Evolutionary conservation across 768 basidiomycete genomes (phyloP), one percentile per base, ranked within the genome.

Genomic region (Lactifluus piperatus): DNA sequence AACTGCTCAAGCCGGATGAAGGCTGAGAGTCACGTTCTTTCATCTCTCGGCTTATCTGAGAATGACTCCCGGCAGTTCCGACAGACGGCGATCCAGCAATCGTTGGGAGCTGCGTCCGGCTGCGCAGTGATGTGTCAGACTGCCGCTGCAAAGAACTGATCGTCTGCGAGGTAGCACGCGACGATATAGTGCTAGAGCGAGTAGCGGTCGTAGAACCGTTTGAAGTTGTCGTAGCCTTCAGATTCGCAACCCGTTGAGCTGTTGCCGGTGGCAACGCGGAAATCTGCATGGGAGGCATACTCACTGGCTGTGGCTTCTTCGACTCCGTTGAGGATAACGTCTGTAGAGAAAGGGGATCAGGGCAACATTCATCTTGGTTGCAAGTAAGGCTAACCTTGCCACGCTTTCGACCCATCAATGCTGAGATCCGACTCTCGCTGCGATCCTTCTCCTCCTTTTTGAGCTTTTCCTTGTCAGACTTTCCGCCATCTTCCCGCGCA

Each of bases 51-150:
- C 36, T 54, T 30, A 58, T 55, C 30, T 58, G 56, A 10, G 62
- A 78, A 78, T 47, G 76, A 77, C 14, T 75, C 74, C 44, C 79
- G 14, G 75, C 77, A 30, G 81, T 82, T 49, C 84, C 87, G 49
- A 92, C 88, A 13, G 93, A 94, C 4, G 94, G 94, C 3, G 93
- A 94, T 32, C 94, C 94, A 30, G 93, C 91, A 56, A 95, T 95
- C 11, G 94, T 94, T 9, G 92, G 93, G 10, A 95, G 74, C 65
- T 85, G 82, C 68, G 83, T 81, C 60, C 88, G 83, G 53, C 66
- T 80, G 22, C 91, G 85, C 53, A 91, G 79, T 30, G 91, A 91
- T 6, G 83, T 75, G 68, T 93, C 91, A 13, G 91, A 90, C 58
- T 86, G 86, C 69, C 91, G 91, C 69, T 89, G 88, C 83, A 91